Base-by-base conservation (phyloP, 768 basidiomycete genomes). In the Paxillus involutus region DNA sequence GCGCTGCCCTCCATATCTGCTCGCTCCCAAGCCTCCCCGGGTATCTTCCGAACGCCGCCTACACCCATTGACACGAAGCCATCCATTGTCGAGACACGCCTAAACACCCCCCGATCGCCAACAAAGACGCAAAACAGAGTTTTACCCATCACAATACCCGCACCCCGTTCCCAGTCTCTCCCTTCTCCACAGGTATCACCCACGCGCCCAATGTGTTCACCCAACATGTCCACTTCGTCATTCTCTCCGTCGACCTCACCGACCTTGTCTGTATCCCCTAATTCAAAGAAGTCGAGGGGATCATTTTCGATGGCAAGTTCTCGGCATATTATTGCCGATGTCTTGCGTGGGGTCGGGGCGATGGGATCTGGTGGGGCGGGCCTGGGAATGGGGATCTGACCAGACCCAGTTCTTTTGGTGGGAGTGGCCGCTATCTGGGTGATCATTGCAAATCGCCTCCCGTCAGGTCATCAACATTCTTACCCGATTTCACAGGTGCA, bases 341-440 rank as follows among this genome's bases (percentile, higher is more conserved):
- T 77, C 26, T 54, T 81, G 30, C 78, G 73, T 46, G 76, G 79
- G 1, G 78, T 80, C 3, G 71, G 71, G 33, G 70, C 71, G 30
- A 74, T 77, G 14, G 56, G 59, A 37, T 52, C 53, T 26, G 24
- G 36, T 7, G 36, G 36, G 16, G 26, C 10, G 9, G 26, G 43
- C 4, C 11, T 44, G 21, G 43, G 43, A 6, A 16, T 44, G 3
- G 24, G 24, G 19, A 44, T 44, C 11, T 44, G 26, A 29, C 13
- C 8, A 13, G 32, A 9, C 11, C 9, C 32, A 6, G 32, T 32
- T 32, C 32, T 32, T 32, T 32, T 11, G 32, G 29, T 30, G 29
- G 29, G 29, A 21, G 3, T 32, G 32, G 32, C 9, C 32, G 32
- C 4, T 26, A 26, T 26, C 26, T 26, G 26, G 26, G 32, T 8